A percentile compares a stretch with the other conserved stretches of the same genome.
These are phyloP conservation scores for Durusdinium trenchii DNA, from an alignment of 73 alveolate genomes.

Conservation along the genomic window DNA sequence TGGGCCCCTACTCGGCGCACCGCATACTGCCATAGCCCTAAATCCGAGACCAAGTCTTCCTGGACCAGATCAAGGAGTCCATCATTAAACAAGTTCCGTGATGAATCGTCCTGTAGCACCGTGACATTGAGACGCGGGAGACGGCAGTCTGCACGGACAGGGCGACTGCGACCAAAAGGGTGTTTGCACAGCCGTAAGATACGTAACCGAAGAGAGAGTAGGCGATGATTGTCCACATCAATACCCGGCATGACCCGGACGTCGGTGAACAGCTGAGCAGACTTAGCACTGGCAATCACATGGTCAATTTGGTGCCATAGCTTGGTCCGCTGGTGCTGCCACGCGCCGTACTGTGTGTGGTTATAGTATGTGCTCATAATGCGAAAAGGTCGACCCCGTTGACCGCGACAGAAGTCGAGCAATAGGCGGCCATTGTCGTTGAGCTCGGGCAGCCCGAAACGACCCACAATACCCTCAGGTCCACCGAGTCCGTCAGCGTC, in stretches of 20 bases:
- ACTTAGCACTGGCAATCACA: neutral
- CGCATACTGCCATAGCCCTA: neutral
- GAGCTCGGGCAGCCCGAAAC: neutral
- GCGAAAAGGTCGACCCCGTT: neutral
- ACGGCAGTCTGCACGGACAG: neutral
- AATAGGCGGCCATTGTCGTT: conserved; percentile 39
- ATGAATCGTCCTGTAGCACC: neutral
- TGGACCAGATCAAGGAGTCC: neutral
- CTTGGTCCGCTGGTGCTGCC: conserved; percentile 8
- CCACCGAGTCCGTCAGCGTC: neutral
- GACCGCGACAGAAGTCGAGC: neutral
- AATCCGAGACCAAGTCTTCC: neutral
- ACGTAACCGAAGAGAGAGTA: neutral
- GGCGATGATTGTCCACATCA: neutral
- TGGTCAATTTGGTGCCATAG: conserved; percentile 53
- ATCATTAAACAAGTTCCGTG: neutral
- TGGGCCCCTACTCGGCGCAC: neutral
- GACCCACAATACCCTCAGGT: neutral
- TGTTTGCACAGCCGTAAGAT: too few species aligned
- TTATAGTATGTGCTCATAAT: neutral
- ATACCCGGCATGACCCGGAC: conserved; percentile 11
- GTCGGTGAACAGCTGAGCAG: neutral
- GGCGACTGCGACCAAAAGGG: neutral
- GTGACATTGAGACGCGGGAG: neutral
- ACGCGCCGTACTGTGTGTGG: neutral